These are phyloP conservation scores for Lichenothelia convexa DNA, from an alignment of 495 filamentous ascomycete species.

Conservation along the genomic window DNA sequence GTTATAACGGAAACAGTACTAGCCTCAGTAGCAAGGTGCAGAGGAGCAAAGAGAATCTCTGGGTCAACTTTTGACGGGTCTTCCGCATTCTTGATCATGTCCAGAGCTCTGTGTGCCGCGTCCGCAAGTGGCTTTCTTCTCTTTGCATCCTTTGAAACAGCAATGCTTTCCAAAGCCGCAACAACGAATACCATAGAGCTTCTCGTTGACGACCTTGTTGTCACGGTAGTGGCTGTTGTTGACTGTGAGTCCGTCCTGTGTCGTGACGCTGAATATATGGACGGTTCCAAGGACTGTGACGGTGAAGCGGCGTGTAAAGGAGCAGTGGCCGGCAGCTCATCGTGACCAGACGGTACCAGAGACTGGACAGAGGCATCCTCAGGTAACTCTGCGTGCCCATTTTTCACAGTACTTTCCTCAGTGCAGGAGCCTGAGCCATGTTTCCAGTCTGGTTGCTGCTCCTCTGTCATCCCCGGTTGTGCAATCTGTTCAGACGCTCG, in stretches of 20 bases:
- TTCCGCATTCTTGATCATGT: constrained; percentile 61
- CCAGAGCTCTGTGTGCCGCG: constrained; percentile 58
- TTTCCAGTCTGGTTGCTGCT: no score
- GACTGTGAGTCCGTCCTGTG: constrained; percentile 38
- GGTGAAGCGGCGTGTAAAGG: no score
- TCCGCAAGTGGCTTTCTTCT: constrained; percentile 65
- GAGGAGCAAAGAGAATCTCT: constrained; percentile 74
- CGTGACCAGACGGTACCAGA: no score
- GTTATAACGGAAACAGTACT: constrained; percentile 68
- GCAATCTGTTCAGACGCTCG: no score
- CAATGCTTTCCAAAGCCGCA: constrained; percentile 78
- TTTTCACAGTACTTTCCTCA: no score
- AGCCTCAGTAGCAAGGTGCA: constrained; percentile 72
- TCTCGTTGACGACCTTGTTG: constrained; percentile 39
- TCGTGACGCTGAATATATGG: no score
- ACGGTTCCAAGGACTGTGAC: no score
- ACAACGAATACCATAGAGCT: constrained; percentile 92
- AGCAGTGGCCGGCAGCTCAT: no score
- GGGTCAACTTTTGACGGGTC: constrained; percentile 53
- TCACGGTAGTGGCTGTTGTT: constrained; percentile 34
- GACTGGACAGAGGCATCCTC: no score
- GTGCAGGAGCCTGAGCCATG: no score
- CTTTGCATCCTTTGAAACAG: constrained; percentile 68
- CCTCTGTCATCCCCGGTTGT: no score
- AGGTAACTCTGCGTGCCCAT: no score